Percentiles rank a stretch among this genome's conserved stretches.
phyloP scores from a whole-genome alignment of 371 early-diverging fungal genomes.

The Saksenaea vasiformis region DNA sequence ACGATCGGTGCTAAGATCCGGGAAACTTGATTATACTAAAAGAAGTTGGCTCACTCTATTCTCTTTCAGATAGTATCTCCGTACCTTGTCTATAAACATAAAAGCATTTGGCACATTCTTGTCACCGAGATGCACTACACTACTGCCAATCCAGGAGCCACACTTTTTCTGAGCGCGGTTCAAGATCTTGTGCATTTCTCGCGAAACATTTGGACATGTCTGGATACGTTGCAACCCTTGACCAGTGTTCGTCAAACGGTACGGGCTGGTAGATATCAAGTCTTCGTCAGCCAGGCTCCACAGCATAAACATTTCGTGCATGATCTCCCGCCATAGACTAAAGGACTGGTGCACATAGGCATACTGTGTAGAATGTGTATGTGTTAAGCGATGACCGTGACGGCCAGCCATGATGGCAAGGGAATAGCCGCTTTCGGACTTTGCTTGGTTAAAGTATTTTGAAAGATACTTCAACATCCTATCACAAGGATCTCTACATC shows the following conservation, averaged over 20 bases:
- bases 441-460: conserved; percentile 64
- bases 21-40: conserved; percentile 91
- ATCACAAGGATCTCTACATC: conserved; percentile 88
- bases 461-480: conserved; percentile 85
- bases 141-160: conserved; percentile 92
- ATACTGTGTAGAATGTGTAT: conserved; percentile 90
- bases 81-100: conserved; percentile 93
- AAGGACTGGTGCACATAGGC: conserved; percentile 93
- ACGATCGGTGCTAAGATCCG: conserved; percentile 91
- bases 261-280: conserved; percentile 73
- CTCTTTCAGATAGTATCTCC: conserved; percentile 6
- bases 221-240: conserved; percentile 94
- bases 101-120: conserved; percentile 91
- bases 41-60: not conserved
- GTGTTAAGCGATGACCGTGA: conserved; percentile 89
- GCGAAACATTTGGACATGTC: conserved; percentile 76
- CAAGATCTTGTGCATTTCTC: conserved; percentile 86
- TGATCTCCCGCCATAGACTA: conserved; percentile 91
- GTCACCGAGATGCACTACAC: conserved; percentile 95
- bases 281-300: conserved; percentile 93
- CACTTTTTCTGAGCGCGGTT: conserved; percentile 83
- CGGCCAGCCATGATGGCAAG: conserved; percentile 85
- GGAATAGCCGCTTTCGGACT: conserved; percentile 65
- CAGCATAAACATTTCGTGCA: conserved; percentile 95
- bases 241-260: conserved; percentile 93